Percentiles rank a stretch among this genome's conserved stretches.
Evolutionary conservation across 2,329 filamentous ascomycete genomes (phyloP).

Genomic region (Dendrostoma leiphaemia): DNA sequence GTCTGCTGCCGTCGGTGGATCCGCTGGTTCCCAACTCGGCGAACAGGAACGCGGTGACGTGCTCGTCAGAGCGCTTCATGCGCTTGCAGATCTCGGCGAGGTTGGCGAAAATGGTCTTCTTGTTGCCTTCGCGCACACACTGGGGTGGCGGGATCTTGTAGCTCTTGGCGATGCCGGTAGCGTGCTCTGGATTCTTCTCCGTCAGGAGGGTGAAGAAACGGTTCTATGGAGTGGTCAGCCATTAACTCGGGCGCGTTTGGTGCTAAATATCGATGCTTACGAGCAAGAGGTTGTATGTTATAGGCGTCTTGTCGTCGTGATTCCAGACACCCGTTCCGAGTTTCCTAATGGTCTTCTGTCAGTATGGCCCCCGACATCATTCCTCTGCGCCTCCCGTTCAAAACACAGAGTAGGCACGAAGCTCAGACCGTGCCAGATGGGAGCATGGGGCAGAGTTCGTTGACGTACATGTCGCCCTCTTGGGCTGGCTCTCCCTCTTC

Average conservation of each 20-base stretch:
- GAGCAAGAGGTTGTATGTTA: constrained; percentile 83
- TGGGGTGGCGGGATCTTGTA: constrained; percentile 99
- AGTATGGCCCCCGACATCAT: background rate
- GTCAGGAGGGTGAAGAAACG: constrained; percentile 95
- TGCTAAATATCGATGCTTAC: too few species aligned
- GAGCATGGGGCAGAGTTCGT: constrained; percentile 26
- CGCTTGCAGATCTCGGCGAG: constrained; percentile 98
- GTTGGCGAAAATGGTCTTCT: constrained; percentile 99
- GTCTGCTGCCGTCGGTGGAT: constrained; percentile 87
- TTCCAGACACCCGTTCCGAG: constrained; percentile 83
- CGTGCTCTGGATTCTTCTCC: constrained; percentile 95
- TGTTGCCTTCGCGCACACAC: constrained; percentile 99
- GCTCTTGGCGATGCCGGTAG: constrained; percentile 82
- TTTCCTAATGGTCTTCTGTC: constrained; percentile 7
- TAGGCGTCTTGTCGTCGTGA: constrained; percentile 73
- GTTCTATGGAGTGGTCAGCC: constrained; percentile 11
- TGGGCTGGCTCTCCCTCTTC: constrained; percentile 49
- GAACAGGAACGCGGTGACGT: constrained; percentile 95
- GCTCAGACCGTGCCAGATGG: background rate
- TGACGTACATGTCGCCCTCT: constrained; percentile 72
- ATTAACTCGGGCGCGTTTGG: too few species aligned
- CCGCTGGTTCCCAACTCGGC: constrained; percentile 97
- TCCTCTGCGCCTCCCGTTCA: too few species aligned
- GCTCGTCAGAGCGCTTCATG: constrained; percentile 98
- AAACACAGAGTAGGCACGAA: background rate